Evolutionary conservation across 371 early-diverging fungal species (phyloP), one percentile per base, ranked within the genome.

Genomic region (Saksenaea oblongispora): DNA sequence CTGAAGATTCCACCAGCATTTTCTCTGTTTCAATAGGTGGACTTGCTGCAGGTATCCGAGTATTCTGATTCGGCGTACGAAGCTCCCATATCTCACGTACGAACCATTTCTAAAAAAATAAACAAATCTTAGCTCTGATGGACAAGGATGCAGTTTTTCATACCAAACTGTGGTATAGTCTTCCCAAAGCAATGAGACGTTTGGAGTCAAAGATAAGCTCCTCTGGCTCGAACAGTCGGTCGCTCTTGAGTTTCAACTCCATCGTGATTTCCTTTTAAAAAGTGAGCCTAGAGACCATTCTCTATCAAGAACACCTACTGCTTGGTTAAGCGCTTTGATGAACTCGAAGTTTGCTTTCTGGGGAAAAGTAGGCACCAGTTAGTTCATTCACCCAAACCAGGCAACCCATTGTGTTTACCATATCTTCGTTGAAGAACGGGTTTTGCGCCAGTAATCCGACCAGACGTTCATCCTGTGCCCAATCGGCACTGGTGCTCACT

Each of bases 201-300:
- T 91, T 91, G 15, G 76, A 72, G 54, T 97, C 97, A 62, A 95
- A 90, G 8, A 97, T 83, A 4, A 97, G 80, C 65, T 97, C 96
- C 56, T 84, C 84, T 10, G 88, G 65, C 56, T 91, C 87, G 28
- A 97, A 78, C 1, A 89, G 86, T 8, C 94, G 76, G 62, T 93
- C 93, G 5, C 87, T 80, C 67, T 94, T 95, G n/a, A 95, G 80
- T 13, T 83, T 82, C 72, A 91, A 75, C 69, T 94, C 93, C 64
- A 89, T 67, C 22, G 71, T 71, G 2, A 91, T 93, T 86, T 97
- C 97, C 87, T 86, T n/a, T 36, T 59, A 28, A 56, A 62, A 10
- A 18, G 42, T 56, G 24, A 24, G 55, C 22, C 17, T 9, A 4
- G 22, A 35, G 10, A 64, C 27, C 7, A 15, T 34, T 54, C 9